Percentiles rank a stretch among this genome's conserved stretches.
Conservation (phyloP, 345 rosid genomes). For the Camelina sativa region DNA sequence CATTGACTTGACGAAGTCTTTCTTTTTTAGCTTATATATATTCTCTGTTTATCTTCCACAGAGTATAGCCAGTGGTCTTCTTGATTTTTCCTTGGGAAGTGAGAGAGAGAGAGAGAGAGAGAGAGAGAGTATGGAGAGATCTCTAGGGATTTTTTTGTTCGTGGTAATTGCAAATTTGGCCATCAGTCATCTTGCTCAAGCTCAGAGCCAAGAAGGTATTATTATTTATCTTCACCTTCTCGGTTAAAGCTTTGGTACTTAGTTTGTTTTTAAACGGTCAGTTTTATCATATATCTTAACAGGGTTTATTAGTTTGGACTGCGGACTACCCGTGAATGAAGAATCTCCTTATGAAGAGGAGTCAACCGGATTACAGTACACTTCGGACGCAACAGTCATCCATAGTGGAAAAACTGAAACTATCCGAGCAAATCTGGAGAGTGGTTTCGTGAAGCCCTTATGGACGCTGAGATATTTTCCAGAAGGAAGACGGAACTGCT, state of each 20-base stretch:
- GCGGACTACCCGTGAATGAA: conserved; percentile 35
- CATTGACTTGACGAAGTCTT: conserved; percentile 10
- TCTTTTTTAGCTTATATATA: not conserved
- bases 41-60: too few species aligned
- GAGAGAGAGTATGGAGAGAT: conserved; percentile 4
- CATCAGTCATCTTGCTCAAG: conserved; percentile 8
- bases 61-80: too few species aligned
- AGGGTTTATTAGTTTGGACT: conserved; percentile 51
- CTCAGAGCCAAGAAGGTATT: conserved; percentile 38
- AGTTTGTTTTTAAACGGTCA: not conserved
- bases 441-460: too few species aligned
- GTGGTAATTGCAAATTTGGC: not conserved
- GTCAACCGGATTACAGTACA: not conserved
- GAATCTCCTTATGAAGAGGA: not conserved
- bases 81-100: not conserved
- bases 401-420: conserved; percentile 20
- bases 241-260: not conserved
- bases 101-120: not conserved
- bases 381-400: conserved; percentile 39
- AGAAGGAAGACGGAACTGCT: conserved; percentile 46
- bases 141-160: not conserved
- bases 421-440: not conserved
- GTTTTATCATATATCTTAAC: not conserved
- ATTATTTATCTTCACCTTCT: not conserved
- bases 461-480: conserved; percentile 48